Base-by-base conservation (phyloP, 2,329 filamentous ascomycete species). In the Diaporthe velutina region DNA sequence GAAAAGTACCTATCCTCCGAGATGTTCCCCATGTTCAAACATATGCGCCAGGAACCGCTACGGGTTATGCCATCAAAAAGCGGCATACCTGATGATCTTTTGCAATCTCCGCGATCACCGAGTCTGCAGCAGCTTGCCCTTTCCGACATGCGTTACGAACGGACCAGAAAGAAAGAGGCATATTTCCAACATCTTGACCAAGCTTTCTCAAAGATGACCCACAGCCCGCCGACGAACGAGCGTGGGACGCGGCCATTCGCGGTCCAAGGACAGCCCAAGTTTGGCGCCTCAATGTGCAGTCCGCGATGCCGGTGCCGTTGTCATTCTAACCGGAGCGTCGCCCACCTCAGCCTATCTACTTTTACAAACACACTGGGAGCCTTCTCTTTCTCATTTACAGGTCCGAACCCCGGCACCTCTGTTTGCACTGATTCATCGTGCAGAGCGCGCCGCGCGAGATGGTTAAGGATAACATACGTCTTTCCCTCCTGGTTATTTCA, bases 21-120 rank as follows among this genome's bases (percentile, higher is more conserved):
- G 25, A 71, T 71, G 68, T 71, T 71, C 40, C 68, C 68, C 6
- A 25, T 50, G 22, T 58, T 71, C 8, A 71, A 71, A 3, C 38
- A 58, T 28, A 38, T 60, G 50, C 54, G 33, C 10, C 52, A 71
- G 42, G 64, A 68, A 22, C 8, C n/a, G 8, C n/a, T 68, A 22
- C 64, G 33, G 12, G 33, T 19, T 9, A 12, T 12, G 4, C 48
- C 64, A 19, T 50, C 33, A n/a, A 68, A 68, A n/a, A 22, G 33
- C 8, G 9, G 33, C 33, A 25, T 35, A 5, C 28, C 17, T 5
- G 19, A 25, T 19, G 4, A 15, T 25, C 7, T 22, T 35, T 57
- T 35, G 17, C 54, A 71, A 7, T 71, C 68, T 15, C 48, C 64
- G 25, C 48, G 48, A 22, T 68, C 64, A 54, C 48, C 64, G 4